A percentile compares a stretch with the other conserved stretches of the same genome.
Conservation (phyloP, 1,284 basidiomycete species). For the Cystobasidiaceae sp. region DNA sequence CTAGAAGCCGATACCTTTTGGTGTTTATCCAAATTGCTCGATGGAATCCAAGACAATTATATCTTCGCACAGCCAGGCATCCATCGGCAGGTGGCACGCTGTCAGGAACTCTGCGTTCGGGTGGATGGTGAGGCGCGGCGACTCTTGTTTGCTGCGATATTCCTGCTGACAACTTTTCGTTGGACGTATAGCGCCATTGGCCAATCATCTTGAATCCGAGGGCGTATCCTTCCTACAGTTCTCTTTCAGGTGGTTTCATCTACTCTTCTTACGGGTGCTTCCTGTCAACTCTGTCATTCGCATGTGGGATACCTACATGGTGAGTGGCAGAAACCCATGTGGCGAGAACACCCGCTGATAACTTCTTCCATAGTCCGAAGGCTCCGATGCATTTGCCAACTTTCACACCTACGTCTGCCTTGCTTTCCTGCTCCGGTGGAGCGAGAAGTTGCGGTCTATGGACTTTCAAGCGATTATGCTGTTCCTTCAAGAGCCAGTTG, state of each 20-base stretch:
- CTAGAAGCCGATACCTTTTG: conserved; percentile 94
- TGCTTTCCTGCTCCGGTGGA: conserved; percentile 88
- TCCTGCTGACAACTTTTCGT: background rate
- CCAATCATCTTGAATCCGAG: conserved; percentile 74
- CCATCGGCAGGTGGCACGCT: conserved; percentile 79
- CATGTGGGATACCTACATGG: conserved; percentile 98
- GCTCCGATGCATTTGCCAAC: conserved; percentile 89
- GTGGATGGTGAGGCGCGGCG: conserved; percentile 66
- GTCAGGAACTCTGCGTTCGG: conserved; percentile 83
- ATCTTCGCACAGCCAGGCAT: conserved; percentile 93
- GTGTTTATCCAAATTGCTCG: conserved; percentile 86
- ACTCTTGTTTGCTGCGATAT: background rate
- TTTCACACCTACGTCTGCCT: conserved; percentile 96
- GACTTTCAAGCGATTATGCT: conserved; percentile 70
- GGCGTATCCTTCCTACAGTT: conserved; percentile 98
- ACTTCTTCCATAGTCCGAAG: conserved; percentile 65
- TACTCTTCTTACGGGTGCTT: conserved; percentile 91
- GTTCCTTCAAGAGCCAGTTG: conserved; percentile 33
- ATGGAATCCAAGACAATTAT: conserved; percentile 96
- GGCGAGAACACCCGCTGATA: background rate
- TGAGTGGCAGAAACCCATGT: conserved; percentile 56
- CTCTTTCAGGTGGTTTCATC: conserved; percentile 98
- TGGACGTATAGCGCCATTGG: conserved; percentile 61
- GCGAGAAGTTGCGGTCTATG: conserved; percentile 81
- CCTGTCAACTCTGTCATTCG: conserved; percentile 89